Base-by-base conservation (phyloP, 1,284 basidiomycete genomes). In the Lignosus rhinocerotis region DNA sequence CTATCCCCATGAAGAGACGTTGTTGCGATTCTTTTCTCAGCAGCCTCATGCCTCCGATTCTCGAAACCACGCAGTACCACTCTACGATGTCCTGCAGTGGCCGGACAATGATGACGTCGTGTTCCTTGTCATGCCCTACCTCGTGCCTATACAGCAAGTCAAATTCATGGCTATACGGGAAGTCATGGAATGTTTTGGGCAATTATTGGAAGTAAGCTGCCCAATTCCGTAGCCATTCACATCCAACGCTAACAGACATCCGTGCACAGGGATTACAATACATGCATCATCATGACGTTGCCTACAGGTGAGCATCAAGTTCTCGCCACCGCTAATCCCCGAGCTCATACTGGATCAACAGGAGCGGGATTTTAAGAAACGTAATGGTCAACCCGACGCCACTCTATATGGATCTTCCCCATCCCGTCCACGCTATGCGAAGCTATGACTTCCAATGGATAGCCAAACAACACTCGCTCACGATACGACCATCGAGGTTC, bases 301-400 rank as follows among this genome's bases (percentile, higher is more conserved):
- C 67, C 16, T 68, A 70, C 53, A 51, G 66, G 69, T 69, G 10
- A 25, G 53, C 53, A 0, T 6, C 39, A 9, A 3, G 21, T 25
- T 10, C 10, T 21, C 14, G 14, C 25, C 21, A 11, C 19, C 39
- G 17, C 14, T 42, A 17, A 17, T 12, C 16, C 17, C 39, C 25
- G 3, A 12, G 12, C 7, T 47, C 31, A 5, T 9, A 2, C 19
- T 19, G 10, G 19, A 16, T 42, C 5, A 32, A n/a, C 32, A 81
- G 80, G 0, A 77, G 80, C 53, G 70, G 70, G 43, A 70, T 72
- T 44, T 16, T 21, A 2, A 41, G 59, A n/a, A 78, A 78, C 51
- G 65, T 78, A 43, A 73, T 79, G 74, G 66, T 77, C 56, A 72
- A 76, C 47, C 66, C 72, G 0, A 45, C 51, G 6, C 53, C 59